Conservation (phyloP, 257 asterid species). For the Solanum chmielewskii region DNA sequence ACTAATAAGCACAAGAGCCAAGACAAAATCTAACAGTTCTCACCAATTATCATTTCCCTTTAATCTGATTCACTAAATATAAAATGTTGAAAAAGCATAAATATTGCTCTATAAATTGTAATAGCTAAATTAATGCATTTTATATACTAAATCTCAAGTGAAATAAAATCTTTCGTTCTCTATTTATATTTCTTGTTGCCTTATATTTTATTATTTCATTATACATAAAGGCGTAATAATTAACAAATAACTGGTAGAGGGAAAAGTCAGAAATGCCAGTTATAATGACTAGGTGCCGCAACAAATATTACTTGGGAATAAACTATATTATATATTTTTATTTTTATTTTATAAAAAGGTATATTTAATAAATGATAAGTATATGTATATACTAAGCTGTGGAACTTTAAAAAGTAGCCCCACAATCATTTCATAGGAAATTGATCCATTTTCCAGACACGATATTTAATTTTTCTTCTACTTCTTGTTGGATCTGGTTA, state of each 20-base stretch:
- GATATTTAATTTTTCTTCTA: neutral
- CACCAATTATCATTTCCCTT: neutral
- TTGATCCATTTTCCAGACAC: neutral
- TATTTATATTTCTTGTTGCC: neutral
- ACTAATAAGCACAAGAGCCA: neutral
- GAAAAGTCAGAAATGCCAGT: neutral
- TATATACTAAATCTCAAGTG: neutral
- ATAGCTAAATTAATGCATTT: neutral
- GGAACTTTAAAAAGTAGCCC: neutral
- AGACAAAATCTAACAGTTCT: neutral
- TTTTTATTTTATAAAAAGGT: no score
- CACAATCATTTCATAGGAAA: neutral
- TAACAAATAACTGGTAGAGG: neutral
- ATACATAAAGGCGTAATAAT: neutral
- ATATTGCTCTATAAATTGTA: neutral
- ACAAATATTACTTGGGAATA: neutral
- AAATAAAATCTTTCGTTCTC: neutral
- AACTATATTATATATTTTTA: no score
- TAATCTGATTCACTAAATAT: neutral
- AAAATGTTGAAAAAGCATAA: neutral
- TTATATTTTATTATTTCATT: neutral
- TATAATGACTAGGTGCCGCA: neutral
- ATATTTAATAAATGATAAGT: no score
- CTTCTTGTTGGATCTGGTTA: neutral
- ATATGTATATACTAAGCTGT: no score